Percentiles rank a stretch among this genome's conserved stretches.
Conservation (phyloP, 2,329 filamentous ascomycete genomes). For the Hypoxylon sp. region DNA sequence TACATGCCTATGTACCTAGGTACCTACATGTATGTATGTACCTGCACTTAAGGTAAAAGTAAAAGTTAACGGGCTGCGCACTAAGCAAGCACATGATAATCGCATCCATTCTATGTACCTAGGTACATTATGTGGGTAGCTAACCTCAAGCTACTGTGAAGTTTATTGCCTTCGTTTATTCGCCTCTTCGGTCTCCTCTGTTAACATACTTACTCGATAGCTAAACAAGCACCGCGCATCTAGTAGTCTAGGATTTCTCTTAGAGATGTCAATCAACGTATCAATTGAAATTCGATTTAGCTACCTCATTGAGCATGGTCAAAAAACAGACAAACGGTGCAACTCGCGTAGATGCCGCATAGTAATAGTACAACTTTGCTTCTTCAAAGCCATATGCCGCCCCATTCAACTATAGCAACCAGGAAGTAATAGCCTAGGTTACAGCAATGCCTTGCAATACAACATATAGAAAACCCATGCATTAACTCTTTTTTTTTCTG, state of each 20-base stretch:
- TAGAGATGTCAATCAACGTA: not conserved
- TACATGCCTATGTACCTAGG: not conserved
- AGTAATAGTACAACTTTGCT: slow-evolving; percentile 41
- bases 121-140: no score
- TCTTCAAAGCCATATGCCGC: slow-evolving; percentile 28
- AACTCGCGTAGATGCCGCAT: slow-evolving; percentile 21
- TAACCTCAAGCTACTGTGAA: no score
- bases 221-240: not conserved
- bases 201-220: not conserved
- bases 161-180: no score
- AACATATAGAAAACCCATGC: slow-evolving; percentile 28
- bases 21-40: not conserved
- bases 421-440: slow-evolving; percentile 11
- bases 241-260: not conserved
- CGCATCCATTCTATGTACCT: no score
- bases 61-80: no score
- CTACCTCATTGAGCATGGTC: slow-evolving; percentile 14
- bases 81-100: no score
- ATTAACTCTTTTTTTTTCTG: slow-evolving; percentile 21
- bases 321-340: slow-evolving; percentile 23
- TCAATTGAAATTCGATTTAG: slow-evolving; percentile 7
- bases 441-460: slow-evolving; percentile 18
- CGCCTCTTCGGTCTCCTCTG: no score
- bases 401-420: slow-evolving; percentile 19
- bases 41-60: not conserved